Base-by-base conservation (phyloP, 176 grass and related monocot species). In the Eleusine indica region DNA sequence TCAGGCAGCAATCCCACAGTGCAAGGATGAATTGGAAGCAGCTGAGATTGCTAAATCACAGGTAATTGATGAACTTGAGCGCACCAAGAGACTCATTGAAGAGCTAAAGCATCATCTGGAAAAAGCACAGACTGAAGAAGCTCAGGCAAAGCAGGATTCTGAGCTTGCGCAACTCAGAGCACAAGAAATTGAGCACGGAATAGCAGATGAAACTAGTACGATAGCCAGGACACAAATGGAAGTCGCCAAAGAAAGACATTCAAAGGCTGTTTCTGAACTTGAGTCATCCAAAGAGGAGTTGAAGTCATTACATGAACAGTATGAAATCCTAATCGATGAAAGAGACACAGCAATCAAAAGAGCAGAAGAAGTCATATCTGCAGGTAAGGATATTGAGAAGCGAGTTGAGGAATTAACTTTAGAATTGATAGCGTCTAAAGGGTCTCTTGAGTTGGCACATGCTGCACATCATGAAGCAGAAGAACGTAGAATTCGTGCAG, bases 381-480 rank as follows among this genome's bases (percentile, higher is more conserved):
- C 73, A 22, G 72, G 75, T 6, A 88, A 79, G 82, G 93, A 88
- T 47, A 93, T 95, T 37, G 91, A 98, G 79, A 92, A 75, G 51
- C 85, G 83, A 76, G 89, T 88, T 37, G 96, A 98, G 76, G 89
- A 88, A 79, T 78, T 98, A 66, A 93, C 89, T 51, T 29, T 95
- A 76, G 93, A 95, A 66, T 70, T 98, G 43, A 93, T 95, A 72
- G 66, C 85, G 19, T 75, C 83, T 54, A 93, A 98, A 90, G 93
- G 94, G 82, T 89, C 87, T 79, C 81, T 98, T 75, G 92, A 98
- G 71, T 93, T 88, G 39, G 90, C 91, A 14, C 91, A 98, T 88
- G 90, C 92, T 74, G 89, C 84, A 49, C 96, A 98, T 88, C 93
- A 90, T 38, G 93, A 98, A 44, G 91, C 91, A 78, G 96, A 98